phyloP scores from a whole-genome alignment of 2,329 filamentous ascomycete genomes.

The Ceratocystis cacaofunesta region DNA sequence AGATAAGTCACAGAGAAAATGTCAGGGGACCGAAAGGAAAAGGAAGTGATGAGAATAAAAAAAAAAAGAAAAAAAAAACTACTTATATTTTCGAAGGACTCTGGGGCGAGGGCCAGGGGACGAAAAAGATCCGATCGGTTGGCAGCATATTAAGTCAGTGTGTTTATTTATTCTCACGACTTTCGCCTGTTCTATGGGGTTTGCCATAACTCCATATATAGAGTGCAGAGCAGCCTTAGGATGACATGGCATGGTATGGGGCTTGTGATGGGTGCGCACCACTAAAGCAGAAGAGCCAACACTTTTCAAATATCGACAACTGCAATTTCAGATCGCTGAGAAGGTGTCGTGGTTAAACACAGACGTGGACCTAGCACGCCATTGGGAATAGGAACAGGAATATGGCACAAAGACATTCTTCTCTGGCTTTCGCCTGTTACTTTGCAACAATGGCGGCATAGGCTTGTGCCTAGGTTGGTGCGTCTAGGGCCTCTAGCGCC shows the following conservation, averaged over 20 bases:
- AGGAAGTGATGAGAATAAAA: background rate
- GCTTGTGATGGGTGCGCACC: no score
- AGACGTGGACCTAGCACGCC: background rate
- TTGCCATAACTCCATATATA: background rate
- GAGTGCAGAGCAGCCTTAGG: no score
- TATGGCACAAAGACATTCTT: conserved; percentile 4
- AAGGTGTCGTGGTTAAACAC: background rate
- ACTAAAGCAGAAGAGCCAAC: no score
- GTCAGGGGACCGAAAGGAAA: conserved; percentile 4
- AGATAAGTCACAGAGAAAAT: background rate
- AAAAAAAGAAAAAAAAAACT: background rate
- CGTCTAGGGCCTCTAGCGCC: no score
- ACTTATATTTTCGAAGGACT: background rate
- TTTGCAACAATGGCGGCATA: no score
- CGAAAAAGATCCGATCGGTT: conserved; percentile 7
- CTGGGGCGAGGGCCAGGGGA: conserved; percentile 2
- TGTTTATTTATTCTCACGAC: background rate
- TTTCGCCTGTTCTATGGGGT: background rate
- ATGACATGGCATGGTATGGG: no score
- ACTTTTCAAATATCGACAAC: no score
- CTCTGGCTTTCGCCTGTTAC: background rate
- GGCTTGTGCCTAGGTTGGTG: no score
- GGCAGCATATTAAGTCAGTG: background rate
- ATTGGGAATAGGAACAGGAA: background rate
- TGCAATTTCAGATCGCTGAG: background rate